Evolutionary conservation across 139 green algal species (phyloP).

Genomic region (Micractinium conductrix): DNA sequence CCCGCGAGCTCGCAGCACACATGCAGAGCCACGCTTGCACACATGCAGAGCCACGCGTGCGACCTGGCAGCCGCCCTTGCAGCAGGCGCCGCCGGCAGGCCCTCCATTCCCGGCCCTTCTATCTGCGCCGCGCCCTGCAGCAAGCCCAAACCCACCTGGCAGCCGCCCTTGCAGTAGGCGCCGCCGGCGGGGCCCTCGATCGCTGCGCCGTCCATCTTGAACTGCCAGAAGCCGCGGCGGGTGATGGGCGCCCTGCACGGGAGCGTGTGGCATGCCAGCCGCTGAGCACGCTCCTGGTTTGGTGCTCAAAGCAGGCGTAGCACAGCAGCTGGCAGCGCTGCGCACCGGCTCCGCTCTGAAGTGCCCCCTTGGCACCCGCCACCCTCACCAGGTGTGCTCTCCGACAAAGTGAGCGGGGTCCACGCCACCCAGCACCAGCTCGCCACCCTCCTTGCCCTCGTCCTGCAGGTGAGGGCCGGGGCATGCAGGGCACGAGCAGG

Average conservation of each 20-base stretch:
- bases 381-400: constrained; percentile 83
- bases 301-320: no score
- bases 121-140: no score
- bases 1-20: no score
- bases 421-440: constrained; percentile 94
- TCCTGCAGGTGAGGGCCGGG: no score
- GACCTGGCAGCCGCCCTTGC: constrained; percentile 73
- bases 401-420: constrained; percentile 89
- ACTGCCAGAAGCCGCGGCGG: constrained; percentile 95
- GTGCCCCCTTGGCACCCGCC: no score
- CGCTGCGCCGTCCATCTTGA: constrained; percentile 81
- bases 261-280: no score
- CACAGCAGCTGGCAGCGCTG: no score
- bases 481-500: no score
- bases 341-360: no score
- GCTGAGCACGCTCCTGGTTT: no score
- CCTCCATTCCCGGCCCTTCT: constrained; percentile 71
- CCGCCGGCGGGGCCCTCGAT: constrained; percentile 51
- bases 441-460: constrained; percentile 73
- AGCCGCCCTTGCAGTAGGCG: constrained; percentile 67
- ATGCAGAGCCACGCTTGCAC: no score
- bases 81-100: constrained; percentile 32
- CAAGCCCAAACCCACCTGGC: constrained; percentile 57
- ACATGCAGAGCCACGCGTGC: no score
- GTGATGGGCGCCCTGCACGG: constrained; percentile 75